A percentile compares a stretch with the other conserved stretches of the same genome.
phyloP scores from a whole-genome alignment of 306 rosid genomes.

The Casuarina cunninghamiana region DNA sequence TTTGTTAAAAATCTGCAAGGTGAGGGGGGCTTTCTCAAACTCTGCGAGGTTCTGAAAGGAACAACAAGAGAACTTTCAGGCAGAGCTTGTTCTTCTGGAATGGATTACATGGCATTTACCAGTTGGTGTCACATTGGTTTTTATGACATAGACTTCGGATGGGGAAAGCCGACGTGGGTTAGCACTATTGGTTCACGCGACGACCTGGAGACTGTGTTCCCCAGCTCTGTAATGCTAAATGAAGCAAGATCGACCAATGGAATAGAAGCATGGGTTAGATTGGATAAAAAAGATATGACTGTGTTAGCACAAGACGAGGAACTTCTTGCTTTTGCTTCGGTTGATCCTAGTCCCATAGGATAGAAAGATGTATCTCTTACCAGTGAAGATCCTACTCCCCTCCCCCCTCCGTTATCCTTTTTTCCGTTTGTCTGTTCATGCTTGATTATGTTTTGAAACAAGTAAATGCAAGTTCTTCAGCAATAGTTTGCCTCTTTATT shows the following conservation, averaged over 20 bases:
- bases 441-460: background rate
- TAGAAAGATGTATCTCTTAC: background rate
- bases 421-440: background rate
- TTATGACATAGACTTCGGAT: slow-evolving; percentile 18
- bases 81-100: background rate
- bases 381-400: too few species aligned
- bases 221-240: background rate
- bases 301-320: background rate
- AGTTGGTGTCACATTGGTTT: slow-evolving; percentile 15
- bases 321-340: slow-evolving; percentile 16
- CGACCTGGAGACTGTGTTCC: background rate
- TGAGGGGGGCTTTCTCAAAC: background rate
- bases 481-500: too few species aligned
- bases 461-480: too few species aligned
- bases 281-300: slow-evolving; percentile 3
- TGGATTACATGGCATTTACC: slow-evolving; percentile 10
- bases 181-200: background rate
- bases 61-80: background rate
- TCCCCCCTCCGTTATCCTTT: too few species aligned
- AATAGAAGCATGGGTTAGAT: slow-evolving; percentile 18
- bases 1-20: background rate
- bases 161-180: slow-evolving; percentile 22
- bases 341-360: slow-evolving; percentile 20
- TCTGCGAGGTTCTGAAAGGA: background rate
- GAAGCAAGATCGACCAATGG: slow-evolving; percentile 2